Percentiles rank a stretch among this genome's conserved stretches.
phyloP scores from a whole-genome alignment of 2,329 filamentous ascomycete genomes.

The Colletotrichum somersetense region DNA sequence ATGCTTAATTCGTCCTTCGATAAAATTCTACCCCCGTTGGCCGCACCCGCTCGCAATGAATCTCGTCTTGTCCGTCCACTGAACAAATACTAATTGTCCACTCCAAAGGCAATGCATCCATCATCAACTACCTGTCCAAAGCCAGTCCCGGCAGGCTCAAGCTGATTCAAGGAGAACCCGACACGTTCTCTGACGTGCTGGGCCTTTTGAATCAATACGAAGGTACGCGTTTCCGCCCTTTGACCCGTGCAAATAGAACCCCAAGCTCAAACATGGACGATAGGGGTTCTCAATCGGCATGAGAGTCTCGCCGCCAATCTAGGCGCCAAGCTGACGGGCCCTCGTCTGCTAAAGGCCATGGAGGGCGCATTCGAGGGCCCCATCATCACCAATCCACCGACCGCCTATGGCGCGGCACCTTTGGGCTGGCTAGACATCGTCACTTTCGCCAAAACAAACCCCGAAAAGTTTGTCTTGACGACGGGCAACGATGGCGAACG shows the following conservation, averaged over 20 bases:
- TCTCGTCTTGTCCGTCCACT: slow-evolving; percentile 33
- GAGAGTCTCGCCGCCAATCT: slow-evolving; percentile 90
- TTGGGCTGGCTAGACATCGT: slow-evolving; percentile 90
- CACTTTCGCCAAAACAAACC: slow-evolving; percentile 84
- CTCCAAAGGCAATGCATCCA: slow-evolving; percentile 44
- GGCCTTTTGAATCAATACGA: slow-evolving; percentile 83
- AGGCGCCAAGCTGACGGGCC: slow-evolving; percentile 84
- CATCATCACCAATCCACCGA: slow-evolving; percentile 66
- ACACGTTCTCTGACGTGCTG: slow-evolving; percentile 80
- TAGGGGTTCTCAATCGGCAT: slow-evolving; percentile 83
- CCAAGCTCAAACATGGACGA: slow-evolving; percentile 19
- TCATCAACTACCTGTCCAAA: slow-evolving; percentile 68
- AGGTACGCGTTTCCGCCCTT: slow-evolving; percentile 53
- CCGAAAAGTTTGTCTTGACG: slow-evolving; percentile 80
- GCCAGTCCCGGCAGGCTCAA: slow-evolving; percentile 59
- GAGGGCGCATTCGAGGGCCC: slow-evolving; percentile 88
- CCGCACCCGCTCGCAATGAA: slow-evolving; percentile 18
- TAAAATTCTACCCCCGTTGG: slow-evolving; percentile 2
- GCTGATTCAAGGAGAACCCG: slow-evolving; percentile 67
- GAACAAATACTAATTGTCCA: slow-evolving; percentile 42
- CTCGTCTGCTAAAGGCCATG: slow-evolving; percentile 86
- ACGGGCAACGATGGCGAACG: slow-evolving; percentile 76
- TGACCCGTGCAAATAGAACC: slow-evolving; percentile 18
- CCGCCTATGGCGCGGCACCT: slow-evolving; percentile 64
- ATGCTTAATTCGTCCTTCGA: slow-evolving; percentile 11